Percentiles rank a stretch among this genome's conserved stretches.
Conservation (phyloP, 75 land plant species). For the Isoetes taiwanensis region DNA sequence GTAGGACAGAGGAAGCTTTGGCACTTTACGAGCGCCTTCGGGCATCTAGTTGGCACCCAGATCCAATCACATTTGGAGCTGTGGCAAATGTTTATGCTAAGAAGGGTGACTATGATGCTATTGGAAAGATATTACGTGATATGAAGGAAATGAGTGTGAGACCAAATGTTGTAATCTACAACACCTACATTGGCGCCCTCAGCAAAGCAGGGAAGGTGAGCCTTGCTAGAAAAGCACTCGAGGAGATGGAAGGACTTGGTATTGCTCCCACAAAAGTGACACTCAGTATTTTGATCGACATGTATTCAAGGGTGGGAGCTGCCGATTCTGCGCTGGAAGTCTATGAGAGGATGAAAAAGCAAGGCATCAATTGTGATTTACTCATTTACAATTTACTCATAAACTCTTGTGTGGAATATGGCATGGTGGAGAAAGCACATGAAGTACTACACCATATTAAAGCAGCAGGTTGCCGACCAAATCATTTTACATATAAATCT, state of each 20-base stretch:
- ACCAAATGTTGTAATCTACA: constrained; percentile 74
- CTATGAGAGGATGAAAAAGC: constrained; percentile 44
- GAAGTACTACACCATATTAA: constrained; percentile 55
- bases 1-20: constrained; percentile 47
- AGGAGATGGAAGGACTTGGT: constrained; percentile 53
- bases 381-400: constrained; percentile 67
- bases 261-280: constrained; percentile 60
- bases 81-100: constrained; percentile 54
- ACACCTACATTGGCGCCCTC: constrained; percentile 45
- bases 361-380: constrained; percentile 49
- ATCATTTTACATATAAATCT: constrained; percentile 60
- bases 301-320: constrained; percentile 67
- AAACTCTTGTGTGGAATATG: constrained; percentile 79
- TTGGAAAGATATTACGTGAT: constrained; percentile 42
- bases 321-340: constrained; percentile 49
- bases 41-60: constrained; percentile 58
- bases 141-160: constrained; percentile 47
- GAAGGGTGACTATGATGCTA: constrained; percentile 58
- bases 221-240: constrained; percentile 43
- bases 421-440: constrained; percentile 56
- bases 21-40: constrained; percentile 43
- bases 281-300: constrained; percentile 56
- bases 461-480: constrained; percentile 35
- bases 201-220: constrained; percentile 60
- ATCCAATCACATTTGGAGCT: constrained; percentile 61